Evolutionary conservation across 75 land plant genomes (phyloP), one percentile per base, ranked within the genome.

Genomic region (Pinus albicaulis): DNA sequence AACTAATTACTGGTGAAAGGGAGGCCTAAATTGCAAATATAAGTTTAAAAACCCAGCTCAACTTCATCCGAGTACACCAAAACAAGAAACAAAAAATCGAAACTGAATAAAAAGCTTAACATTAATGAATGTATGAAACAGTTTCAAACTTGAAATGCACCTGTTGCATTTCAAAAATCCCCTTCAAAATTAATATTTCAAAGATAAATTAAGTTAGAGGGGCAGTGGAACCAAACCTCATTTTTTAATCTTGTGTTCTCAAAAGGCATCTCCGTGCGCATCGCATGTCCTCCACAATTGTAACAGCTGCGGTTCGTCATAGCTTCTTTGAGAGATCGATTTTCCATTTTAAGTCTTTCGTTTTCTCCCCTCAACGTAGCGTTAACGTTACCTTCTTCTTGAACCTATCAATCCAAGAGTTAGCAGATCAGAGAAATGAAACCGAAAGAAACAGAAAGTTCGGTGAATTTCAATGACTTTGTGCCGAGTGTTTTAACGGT

Each of bases 331-430:
- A 82, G 62, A 2, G 71, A 31, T 53, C 78, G 55, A 24, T 82
- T 82, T 53, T 82, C 84, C 17, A 82, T 41, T 28, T 76, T 66
- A 3, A 82, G 76, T 17, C 63, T 53, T 12, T 82, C 84, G 38
- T 71, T 82, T 36, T 82, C 84, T 3, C 24, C 28, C 14, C 77
- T 61, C 20, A 82, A 76, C 2, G 44, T 3, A 0, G 84, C 3
- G 22, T 82, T 82, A 1, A 78, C 84, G 17, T 75, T 38, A 63
- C 81, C 56, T 60, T 82, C 84, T 22, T 78, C 76, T 44, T 82
- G 84, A 23, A 81, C 82, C 84, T 82, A 63, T 23, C 20, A 56
- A 71, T 15, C 15, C 8, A 23, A 19, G 68, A 34, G 16, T 64
- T 31, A 0, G 20, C 25, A 64, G 6, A 20, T 64, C 19, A 64